phyloP scores from a whole-genome alignment of 768 basidiomycete genomes.

The Lactarius tabidus region DNA sequence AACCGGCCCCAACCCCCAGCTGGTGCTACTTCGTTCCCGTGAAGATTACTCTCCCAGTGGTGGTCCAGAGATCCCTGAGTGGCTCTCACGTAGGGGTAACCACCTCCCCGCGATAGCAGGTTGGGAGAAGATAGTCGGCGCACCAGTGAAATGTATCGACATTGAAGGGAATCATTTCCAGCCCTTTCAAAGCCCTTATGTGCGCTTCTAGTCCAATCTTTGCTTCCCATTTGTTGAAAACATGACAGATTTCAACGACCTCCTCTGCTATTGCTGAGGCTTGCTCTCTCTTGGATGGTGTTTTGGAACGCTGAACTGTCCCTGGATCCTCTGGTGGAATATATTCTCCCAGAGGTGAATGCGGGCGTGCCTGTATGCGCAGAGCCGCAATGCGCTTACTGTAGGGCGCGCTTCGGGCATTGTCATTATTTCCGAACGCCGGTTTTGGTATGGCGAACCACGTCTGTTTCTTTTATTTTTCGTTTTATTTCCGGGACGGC shows the following conservation, averaged over 20 bases:
- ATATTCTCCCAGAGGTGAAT: no score
- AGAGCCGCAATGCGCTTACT: no score
- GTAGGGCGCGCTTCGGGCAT: no score
- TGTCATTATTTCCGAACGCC: no score
- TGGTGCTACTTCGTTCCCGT: conserved; percentile 52
- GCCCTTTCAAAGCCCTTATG: conserved; percentile 49
- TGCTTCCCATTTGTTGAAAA: background rate
- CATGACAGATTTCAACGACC: conserved; percentile 10
- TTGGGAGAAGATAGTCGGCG: conserved; percentile 47
- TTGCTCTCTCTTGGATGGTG: conserved; percentile 13
- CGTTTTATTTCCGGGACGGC: no score
- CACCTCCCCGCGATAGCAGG: conserved; percentile 33
- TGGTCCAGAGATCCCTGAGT: conserved; percentile 40
- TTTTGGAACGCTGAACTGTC: background rate
- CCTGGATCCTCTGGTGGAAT: background rate
- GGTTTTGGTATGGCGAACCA: no score
- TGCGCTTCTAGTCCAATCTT: conserved; percentile 32
- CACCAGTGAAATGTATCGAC: conserved; percentile 42
- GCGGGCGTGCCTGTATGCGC: no score
- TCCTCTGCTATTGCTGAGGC: conserved; percentile 17
- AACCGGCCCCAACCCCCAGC: conserved; percentile 31
- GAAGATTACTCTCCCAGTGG: conserved; percentile 41
- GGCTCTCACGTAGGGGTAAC: conserved; percentile 49
- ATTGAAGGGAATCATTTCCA: conserved; percentile 68
- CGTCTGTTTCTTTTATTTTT: no score